A percentile compares a stretch with the other conserved stretches of the same genome.
Evolutionary conservation across 192 early-diverging fungal genomes (phyloP).

Genomic region (Chytriomyces sp.): DNA sequence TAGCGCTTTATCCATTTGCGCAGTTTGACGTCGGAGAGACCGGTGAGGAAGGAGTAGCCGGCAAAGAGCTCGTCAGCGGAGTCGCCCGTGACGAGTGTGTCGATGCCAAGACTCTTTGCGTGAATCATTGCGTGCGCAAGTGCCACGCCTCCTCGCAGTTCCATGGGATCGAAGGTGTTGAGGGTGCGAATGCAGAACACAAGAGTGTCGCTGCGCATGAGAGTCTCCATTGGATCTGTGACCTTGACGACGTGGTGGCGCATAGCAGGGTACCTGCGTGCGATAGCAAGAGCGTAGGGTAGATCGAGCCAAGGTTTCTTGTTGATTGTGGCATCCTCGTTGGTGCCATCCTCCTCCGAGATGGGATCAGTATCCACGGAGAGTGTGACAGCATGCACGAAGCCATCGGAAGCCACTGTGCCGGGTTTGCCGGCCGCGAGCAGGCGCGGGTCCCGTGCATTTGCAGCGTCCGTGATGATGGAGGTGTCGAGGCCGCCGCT

Average conservation of each 20-base stretch:
- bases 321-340: conserved; percentile 42
- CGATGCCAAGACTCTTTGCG: conserved; percentile 49
- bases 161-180: conserved; percentile 73
- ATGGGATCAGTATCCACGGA: neutral
- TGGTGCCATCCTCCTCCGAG: conserved; percentile 1
- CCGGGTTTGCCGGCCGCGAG: neutral
- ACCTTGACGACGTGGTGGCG: conserved; percentile 49
- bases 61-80: conserved; percentile 75
- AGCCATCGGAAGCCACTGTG: conserved; percentile 17
- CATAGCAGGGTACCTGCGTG: conserved; percentile 46
- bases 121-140: conserved; percentile 55
- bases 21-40: conserved; percentile 51
- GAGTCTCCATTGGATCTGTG: conserved; percentile 35
- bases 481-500: conserved; percentile 73
- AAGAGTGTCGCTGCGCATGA: conserved; percentile 32
- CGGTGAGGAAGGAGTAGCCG: conserved; percentile 65
- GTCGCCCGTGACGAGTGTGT: conserved; percentile 62
- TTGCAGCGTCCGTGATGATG: conserved; percentile 55
- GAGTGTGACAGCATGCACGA: conserved; percentile 58
- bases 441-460: neutral
- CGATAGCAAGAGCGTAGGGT: conserved; percentile 54
- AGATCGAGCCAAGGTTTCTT: conserved; percentile 58
- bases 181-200: conserved; percentile 56
- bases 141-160: conserved; percentile 65
- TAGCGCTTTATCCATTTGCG: conserved; percentile 42